Evolutionary conservation across 306 rosid genomes (phyloP), one percentile per base, ranked within the genome.

Genomic region (Delonix regia): DNA sequence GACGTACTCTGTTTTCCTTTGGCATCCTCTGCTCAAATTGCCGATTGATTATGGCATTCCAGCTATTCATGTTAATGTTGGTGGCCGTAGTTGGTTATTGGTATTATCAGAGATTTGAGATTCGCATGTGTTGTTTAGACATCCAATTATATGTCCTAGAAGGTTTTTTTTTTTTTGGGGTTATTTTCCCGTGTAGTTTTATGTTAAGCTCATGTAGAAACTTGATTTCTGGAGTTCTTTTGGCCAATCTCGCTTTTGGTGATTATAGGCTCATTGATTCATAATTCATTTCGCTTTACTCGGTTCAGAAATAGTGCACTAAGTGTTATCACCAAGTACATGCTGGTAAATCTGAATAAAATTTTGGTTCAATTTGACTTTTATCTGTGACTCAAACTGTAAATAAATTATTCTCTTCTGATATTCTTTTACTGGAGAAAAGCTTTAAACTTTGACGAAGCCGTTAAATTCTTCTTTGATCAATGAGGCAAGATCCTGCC

Each of bases 21-120:
- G 72, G 57, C 41, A 18, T 38, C 39, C 38, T 68, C 60, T 73
- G 81, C 47, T 41, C 41, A 16, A 55, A 60, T 62, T 62, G 55
- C 49, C 9, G 77, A 73, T 79, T 73, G 14, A 76, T 81, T 76
- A 64, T 64, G 66, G 74, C 71, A 78, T 79, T 81, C 51, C 57
- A 66, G 72, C 62, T 84, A 71, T 76, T 65, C 56, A 51, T 18
- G 52, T 75, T 47, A 63, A 44, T 55, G 21, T 21, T 45, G 41
- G 18, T 57, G 69, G 70, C 55, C 61, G 28, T 79, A 75, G 73
- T 52, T 45, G 59, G 41, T 71, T 63, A 10, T n/a, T 69, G 41
- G 74, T 75, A 24, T 61, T 56, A 62, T 78, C 51, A 55, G 75
- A 87, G 75, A 42, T 83, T 85, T 83, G 89, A 78, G 84, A 85